Conservation (phyloP, 495 filamentous ascomycete species). For the Neurospora sp. region DNA sequence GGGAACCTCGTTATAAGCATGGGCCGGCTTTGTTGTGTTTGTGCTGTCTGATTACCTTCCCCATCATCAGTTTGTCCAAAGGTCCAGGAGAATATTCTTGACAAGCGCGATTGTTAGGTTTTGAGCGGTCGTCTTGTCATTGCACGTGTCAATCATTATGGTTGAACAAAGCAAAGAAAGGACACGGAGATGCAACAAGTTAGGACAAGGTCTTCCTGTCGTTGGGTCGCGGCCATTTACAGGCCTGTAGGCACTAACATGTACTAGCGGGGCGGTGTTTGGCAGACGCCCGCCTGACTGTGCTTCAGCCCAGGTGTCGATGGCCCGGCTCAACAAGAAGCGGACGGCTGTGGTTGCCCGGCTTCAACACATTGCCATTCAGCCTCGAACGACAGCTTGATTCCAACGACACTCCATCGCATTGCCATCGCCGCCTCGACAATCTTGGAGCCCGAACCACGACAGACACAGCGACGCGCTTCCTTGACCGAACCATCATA, state of each 20-base stretch:
- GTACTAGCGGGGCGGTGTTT: slow-evolving; percentile 1
- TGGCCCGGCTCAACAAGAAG: neutral
- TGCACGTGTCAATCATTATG: neutral
- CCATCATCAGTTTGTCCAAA: neutral
- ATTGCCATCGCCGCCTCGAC: neutral
- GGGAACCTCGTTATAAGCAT: neutral
- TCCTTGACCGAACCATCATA: neutral
- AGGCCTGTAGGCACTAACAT: neutral
- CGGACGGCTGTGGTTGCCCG: neutral
- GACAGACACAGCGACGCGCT: neutral
- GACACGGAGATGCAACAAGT: neutral
- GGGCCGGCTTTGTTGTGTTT: neutral
- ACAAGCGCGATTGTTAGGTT: neutral
- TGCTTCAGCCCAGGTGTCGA: neutral
- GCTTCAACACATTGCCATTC: neutral
- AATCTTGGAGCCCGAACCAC: neutral
- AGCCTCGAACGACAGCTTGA: neutral
- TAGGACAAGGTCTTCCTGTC: neutral
- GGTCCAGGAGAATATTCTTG: neutral
- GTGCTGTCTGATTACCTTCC: neutral
- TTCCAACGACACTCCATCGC: neutral
- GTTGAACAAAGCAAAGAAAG: neutral
- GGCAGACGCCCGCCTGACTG: slow-evolving; percentile 1
- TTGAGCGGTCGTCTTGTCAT: neutral
- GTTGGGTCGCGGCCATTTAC: neutral